Conservation (phyloP, 1,284 basidiomycete genomes). For the Malassezia equina region DNA sequence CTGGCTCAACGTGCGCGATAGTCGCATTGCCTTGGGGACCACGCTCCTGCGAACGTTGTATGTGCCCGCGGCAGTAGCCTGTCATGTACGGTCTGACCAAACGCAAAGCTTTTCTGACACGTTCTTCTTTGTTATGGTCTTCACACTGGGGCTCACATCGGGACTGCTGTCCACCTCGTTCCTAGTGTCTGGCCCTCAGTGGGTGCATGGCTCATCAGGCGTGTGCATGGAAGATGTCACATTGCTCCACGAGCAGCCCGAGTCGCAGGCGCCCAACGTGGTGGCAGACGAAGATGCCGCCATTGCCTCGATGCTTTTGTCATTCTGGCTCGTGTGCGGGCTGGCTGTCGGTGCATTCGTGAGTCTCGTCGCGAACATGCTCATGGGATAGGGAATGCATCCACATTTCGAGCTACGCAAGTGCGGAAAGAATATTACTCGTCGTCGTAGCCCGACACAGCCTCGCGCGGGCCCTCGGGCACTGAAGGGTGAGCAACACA, state of each 20-base stretch:
- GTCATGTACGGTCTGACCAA: constrained; percentile 11
- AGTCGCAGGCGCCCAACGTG: neutral
- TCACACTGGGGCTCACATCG: constrained; percentile 21
- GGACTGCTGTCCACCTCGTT: constrained; percentile 21
- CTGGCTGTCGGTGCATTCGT: constrained; percentile 18
- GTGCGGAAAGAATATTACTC: constrained; percentile 14
- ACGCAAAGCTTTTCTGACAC: constrained; percentile 9
- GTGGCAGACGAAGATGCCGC: constrained; percentile 8
- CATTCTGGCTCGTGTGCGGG: constrained; percentile 24
- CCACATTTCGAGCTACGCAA: neutral
- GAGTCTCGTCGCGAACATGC: constrained; percentile 10
- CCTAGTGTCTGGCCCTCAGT: constrained; percentile 19
- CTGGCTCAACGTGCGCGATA: constrained; percentile 3
- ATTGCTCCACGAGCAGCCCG: neutral
- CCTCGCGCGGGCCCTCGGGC: constrained; percentile 31
- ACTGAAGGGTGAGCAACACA: constrained; percentile 19
- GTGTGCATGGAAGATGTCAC: neutral
- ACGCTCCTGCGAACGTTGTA: constrained; percentile 12
- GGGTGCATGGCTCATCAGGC: neutral
- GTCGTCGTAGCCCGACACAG: constrained; percentile 37
- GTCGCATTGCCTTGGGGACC: neutral
- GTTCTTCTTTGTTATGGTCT: constrained; percentile 18
- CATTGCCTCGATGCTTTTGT: constrained; percentile 17
- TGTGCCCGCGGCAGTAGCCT: constrained; percentile 17
- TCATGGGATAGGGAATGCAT: neutral